phyloP scores from a whole-genome alignment of 805 yeast genomes.

The Priceomyces carsonii region DNA sequence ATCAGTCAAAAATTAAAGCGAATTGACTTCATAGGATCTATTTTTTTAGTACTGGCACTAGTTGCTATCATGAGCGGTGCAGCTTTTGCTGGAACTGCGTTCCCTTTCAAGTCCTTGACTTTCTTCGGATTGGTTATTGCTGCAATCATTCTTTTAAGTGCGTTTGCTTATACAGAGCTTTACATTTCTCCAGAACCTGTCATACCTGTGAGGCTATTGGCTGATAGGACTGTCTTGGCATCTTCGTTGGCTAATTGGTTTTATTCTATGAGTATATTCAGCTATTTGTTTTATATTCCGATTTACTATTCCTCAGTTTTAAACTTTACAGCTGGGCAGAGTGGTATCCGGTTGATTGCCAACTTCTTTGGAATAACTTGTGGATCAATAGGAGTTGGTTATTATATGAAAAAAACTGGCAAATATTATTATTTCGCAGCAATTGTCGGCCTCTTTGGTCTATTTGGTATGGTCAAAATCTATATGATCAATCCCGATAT shows the following conservation, averaged over 20 bases:
- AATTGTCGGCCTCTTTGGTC: conserved; percentile 38
- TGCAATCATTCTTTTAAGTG: conserved; percentile 34
- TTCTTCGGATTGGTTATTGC: conserved; percentile 33
- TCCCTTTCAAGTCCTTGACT: conserved; percentile 45
- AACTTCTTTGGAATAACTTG: conserved; percentile 67
- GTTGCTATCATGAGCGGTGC: conserved; percentile 60
- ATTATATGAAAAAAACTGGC: conserved; percentile 66
- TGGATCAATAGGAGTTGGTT: conserved; percentile 68
- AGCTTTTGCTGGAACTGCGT: conserved; percentile 60
- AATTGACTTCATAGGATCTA: conserved; percentile 67
- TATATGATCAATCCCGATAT: conserved; percentile 22
- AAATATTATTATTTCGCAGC: conserved; percentile 53
- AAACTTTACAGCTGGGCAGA: conserved; percentile 52
- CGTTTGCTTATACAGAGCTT: conserved; percentile 54
- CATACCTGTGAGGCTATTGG: conserved; percentile 59
- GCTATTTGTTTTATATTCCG: conserved; percentile 69
- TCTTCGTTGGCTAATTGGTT: conserved; percentile 70
- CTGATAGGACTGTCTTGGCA: conserved; percentile 57
- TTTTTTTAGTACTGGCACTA: conserved; percentile 56
- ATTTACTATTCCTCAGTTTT: conserved; percentile 59
- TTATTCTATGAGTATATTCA: conserved; percentile 63
- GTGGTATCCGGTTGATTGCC: conserved; percentile 59
- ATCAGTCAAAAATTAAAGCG: conserved; percentile 50
- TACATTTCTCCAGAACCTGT: conserved; percentile 61
- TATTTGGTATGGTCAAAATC: conserved; percentile 46